A percentile compares a stretch with the other conserved stretches of the same genome.
Conservation (phyloP, 1,139 yeast genomes). For the Pichia norvegensis region DNA sequence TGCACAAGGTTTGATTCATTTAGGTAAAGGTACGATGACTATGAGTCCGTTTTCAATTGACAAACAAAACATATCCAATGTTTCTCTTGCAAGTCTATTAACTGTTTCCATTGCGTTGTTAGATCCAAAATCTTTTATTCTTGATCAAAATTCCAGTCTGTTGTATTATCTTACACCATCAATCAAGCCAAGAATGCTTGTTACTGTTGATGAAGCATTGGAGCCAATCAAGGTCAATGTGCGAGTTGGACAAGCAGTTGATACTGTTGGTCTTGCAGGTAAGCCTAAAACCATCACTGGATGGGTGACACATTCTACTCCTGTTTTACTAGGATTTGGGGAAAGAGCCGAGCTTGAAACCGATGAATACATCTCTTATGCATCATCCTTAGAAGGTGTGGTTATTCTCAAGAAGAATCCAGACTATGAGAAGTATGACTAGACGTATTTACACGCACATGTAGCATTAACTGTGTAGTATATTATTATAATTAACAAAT, state of each 20-base stretch:
- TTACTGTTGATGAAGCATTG: conserved; percentile 85
- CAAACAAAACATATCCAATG: conserved; percentile 79
- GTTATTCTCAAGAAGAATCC: conserved; percentile 90
- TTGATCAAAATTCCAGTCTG: conserved; percentile 53
- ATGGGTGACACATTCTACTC: conserved; percentile 98
- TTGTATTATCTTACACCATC: conserved; percentile 85
- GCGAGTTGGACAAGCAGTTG: conserved; percentile 98
- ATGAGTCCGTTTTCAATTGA: conserved; percentile 87
- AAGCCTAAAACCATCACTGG: conserved; percentile 98
- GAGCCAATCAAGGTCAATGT: conserved; percentile 91
- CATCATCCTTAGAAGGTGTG: conserved; percentile 82
- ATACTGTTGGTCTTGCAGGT: conserved; percentile 98
- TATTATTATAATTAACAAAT: too few species aligned
- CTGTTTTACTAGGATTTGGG: conserved; percentile 86
- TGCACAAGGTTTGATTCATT: conserved; percentile 89
- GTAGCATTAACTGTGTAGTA: not conserved
- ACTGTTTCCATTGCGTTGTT: conserved; percentile 79
- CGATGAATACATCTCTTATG: conserved; percentile 81
- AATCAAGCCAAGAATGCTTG: conserved; percentile 84
- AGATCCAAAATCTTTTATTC: conserved; percentile 69
- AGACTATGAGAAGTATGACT: conserved; percentile 39
- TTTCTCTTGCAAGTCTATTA: conserved; percentile 81
- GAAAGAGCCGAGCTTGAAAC: conserved; percentile 97
- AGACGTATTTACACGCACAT: not conserved
- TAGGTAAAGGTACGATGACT: conserved; percentile 93